A percentile compares a stretch with the other conserved stretches of the same genome.
phyloP scores from a whole-genome alignment of 768 basidiomycete genomes.

The Pulveroboletus sp. region DNA sequence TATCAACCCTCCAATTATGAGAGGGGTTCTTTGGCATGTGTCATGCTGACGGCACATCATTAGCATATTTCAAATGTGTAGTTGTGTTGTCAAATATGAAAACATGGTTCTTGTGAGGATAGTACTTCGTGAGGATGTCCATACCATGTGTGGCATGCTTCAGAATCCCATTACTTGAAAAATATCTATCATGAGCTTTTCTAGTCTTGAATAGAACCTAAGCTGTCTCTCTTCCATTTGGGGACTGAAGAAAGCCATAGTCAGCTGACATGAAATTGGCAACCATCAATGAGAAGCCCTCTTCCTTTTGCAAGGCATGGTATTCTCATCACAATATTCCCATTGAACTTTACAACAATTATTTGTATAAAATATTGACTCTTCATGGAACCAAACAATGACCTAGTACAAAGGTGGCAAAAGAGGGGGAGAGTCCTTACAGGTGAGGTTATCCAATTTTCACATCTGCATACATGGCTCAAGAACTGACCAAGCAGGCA shows the following conservation, averaged over 20 bases:
- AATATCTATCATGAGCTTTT: conserved; percentile 1
- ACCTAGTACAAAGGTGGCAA: neutral
- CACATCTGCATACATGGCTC: neutral
- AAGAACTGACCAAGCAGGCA: neutral
- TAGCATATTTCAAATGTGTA: conserved; percentile 23
- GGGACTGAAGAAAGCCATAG: neutral
- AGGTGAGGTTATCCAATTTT: neutral
- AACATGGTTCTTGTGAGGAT: conserved; percentile 15
- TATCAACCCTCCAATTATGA: conserved; percentile 4
- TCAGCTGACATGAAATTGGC: too few relatives aligned
- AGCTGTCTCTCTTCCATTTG: neutral
- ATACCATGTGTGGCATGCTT: conserved; percentile 26
- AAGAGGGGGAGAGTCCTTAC: neutral
- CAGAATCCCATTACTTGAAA: neutral
- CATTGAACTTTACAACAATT: neutral
- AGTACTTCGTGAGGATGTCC: conserved; percentile 13
- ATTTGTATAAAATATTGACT: neutral
- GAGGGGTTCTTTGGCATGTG: conserved; percentile 19
- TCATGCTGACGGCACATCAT: conserved; percentile 20
- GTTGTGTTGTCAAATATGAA: conserved; percentile 28
- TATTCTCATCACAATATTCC: neutral
- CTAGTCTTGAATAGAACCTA: neutral
- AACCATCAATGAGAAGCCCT: conserved; percentile 2
- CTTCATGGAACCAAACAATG: neutral
- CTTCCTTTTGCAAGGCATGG: neutral